These are phyloP conservation scores for Candolleomyces eurysporus DNA, from an alignment of 768 basidiomycete genomes.

Conservation along the genomic window DNA sequence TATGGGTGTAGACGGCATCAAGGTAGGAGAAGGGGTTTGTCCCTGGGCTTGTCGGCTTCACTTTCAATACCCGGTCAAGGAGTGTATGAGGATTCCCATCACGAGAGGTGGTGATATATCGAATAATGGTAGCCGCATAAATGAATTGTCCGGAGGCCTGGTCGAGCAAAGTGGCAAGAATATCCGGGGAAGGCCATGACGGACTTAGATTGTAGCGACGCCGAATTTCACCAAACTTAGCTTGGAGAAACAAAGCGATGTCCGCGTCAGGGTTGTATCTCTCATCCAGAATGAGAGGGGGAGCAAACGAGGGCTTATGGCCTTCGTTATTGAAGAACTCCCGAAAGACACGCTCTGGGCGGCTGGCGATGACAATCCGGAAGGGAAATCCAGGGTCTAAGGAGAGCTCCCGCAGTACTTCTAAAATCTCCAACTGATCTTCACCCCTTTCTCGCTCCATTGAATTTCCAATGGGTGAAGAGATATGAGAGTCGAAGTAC, in stretches of 20 bases:
- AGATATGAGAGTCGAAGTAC: no score
- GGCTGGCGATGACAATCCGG: conserved; percentile 5
- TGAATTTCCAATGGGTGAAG: no score
- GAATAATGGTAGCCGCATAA: conserved; percentile 13
- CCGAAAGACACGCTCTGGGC: conserved; percentile 1
- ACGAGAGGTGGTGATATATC: conserved; percentile 5
- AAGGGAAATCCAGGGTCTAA: conserved; percentile 1
- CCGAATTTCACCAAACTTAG: conserved; percentile 1
- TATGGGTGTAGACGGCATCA: conserved; percentile 3
- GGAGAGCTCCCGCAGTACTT: background rate
- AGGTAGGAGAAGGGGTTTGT: background rate
- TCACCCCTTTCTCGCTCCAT: background rate
- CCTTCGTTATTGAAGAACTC: background rate
- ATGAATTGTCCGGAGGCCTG: conserved; percentile 16
- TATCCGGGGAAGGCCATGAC: conserved; percentile 4
- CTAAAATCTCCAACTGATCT: background rate
- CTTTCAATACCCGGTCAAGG: conserved; percentile 4
- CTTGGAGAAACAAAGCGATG: background rate
- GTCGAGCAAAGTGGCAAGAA: background rate
- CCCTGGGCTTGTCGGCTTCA: no score
- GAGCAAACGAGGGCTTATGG: no score
- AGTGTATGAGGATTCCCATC: conserved; percentile 9
- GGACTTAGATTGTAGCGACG: conserved; percentile 4
- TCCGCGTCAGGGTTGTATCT: conserved; percentile 3
- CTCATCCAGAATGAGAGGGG: background rate